Base-by-base conservation (phyloP, 2,329 filamentous ascomycete genomes). In the Arthrobotrys sinensis region DNA sequence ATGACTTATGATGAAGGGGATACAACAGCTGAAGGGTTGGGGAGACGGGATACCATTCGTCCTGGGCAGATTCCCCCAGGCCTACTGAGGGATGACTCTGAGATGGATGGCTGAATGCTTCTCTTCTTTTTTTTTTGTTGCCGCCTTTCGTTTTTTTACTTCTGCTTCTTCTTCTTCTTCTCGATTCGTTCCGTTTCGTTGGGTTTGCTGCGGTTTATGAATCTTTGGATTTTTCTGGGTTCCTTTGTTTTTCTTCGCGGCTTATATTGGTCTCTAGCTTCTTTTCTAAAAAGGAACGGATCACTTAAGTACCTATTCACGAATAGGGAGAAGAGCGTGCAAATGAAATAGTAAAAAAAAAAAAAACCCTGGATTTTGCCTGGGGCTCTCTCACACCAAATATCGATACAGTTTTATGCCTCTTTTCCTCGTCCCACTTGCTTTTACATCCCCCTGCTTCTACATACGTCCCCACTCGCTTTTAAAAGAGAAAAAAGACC, bases 1-100 rank as follows among this genome's bases (percentile, higher is more conserved):
- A 81, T 82, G 80, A 82, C 81, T n/a, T 81, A 82, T 45, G 81
- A 82, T 67, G 81, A 81, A 16, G 80, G 78, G 0, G 79, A 82
- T 40, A 80, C 75, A 52, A 48, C 79, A 53, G 53, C 45, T 66
- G 53, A 72, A 66, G 40, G 78, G 43, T 38, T 72, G 8, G 68
- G 78, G 21, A 66, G 79, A 50, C 67, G 67, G 12, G 68, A 76
- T 73, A 78, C 75, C 19, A 67, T 78, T 68, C 75, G 75, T 32
- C 75, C 75, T 16, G 75, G 75, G 4, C 75, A 78, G 52, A 72
- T 78, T 43, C 67, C 75, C 24, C 62, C 75, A 14, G 75, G 75
- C 3, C 57, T 78, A 53, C 24, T 63, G 10, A 57, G 62, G n/a
- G 73, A 77, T 63, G 32, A 50, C 55, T 46, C 52, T 52, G 60